Conservation (phyloP, 495 filamentous ascomycete species). For the Jackrogersella multiformis region DNA sequence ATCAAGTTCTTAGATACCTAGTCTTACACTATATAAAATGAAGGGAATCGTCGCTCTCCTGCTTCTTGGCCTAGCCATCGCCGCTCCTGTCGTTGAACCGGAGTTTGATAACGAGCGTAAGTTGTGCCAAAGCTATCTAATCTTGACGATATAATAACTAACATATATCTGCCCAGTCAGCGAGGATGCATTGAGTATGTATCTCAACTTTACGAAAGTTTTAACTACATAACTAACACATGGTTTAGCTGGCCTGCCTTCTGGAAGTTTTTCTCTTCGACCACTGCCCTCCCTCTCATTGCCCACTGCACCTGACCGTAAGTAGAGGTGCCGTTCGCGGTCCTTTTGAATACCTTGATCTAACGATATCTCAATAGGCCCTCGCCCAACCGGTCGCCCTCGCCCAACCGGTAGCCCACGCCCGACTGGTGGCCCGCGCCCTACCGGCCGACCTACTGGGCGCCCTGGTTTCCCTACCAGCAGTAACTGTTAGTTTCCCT, state of each 20-base stretch:
- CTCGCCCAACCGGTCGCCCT: constrained; percentile 14
- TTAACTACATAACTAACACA: too few species aligned
- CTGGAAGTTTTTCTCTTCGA: constrained; percentile 5
- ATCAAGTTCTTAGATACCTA: background rate
- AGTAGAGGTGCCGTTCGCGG: background rate
- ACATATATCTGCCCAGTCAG: too few species aligned
- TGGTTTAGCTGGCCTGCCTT: constrained; percentile 7
- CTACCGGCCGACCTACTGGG: constrained; percentile 2
- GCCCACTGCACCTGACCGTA: constrained; percentile 21
- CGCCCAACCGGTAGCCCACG: constrained; percentile 7
- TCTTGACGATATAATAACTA: too few species aligned
- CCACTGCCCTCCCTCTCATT: constrained; percentile 11
- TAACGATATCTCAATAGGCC: constrained; percentile 11
- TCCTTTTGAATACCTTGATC: background rate
- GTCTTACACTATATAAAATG: constrained; percentile 17
- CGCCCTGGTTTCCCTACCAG: background rate
- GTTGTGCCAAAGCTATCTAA: background rate
- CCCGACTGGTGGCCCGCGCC: background rate
- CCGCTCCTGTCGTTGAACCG: constrained; percentile 17
- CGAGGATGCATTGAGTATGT: too few species aligned
- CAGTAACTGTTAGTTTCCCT: constrained; percentile 3
- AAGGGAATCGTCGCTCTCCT: constrained; percentile 36
- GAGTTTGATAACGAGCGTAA: constrained; percentile 1
- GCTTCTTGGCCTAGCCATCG: constrained; percentile 31
- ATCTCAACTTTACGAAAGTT: too few species aligned